Conservation (phyloP, 169 alveolate genomes). For the Plasmodium berghei region DNA sequence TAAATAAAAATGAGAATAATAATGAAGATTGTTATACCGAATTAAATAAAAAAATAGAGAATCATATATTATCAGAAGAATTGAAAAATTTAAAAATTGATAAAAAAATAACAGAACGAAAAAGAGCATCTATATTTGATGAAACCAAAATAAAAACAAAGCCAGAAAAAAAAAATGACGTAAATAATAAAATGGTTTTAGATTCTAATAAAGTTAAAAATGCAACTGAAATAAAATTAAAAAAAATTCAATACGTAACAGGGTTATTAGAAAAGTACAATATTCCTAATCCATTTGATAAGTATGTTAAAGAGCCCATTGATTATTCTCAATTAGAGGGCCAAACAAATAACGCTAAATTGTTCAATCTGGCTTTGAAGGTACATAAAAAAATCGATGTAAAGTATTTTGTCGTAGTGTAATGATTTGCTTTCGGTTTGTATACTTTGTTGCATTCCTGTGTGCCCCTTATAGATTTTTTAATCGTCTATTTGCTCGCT, state of each 20-base stretch:
- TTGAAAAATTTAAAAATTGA: constrained; percentile 61
- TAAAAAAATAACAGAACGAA: constrained; percentile 46
- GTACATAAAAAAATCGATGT: constrained; percentile 18
- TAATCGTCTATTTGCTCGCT: too few relatives aligned
- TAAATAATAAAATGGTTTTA: constrained; percentile 42
- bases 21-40: constrained; percentile 10
- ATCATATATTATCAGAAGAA: constrained; percentile 67
- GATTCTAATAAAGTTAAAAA: constrained; percentile 72
- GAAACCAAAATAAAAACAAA: constrained; percentile 40
- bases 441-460: neutral
- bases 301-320: constrained; percentile 44
- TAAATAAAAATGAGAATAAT: constrained; percentile 7
- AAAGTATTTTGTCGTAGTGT: neutral
- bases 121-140: constrained; percentile 75
- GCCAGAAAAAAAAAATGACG: constrained; percentile 44
- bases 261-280: constrained; percentile 74
- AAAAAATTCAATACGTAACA: constrained; percentile 69
- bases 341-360: constrained; percentile 28
- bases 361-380: constrained; percentile 34
- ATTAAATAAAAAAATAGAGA: constrained; percentile 62
- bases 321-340: constrained; percentile 63
- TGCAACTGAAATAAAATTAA: constrained; percentile 72
- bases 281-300: constrained; percentile 70
- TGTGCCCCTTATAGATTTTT: neutral
- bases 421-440: neutral